phyloP scores from a whole-genome alignment of 1,284 basidiomycete species.

The Heterobasidion annosum region DNA sequence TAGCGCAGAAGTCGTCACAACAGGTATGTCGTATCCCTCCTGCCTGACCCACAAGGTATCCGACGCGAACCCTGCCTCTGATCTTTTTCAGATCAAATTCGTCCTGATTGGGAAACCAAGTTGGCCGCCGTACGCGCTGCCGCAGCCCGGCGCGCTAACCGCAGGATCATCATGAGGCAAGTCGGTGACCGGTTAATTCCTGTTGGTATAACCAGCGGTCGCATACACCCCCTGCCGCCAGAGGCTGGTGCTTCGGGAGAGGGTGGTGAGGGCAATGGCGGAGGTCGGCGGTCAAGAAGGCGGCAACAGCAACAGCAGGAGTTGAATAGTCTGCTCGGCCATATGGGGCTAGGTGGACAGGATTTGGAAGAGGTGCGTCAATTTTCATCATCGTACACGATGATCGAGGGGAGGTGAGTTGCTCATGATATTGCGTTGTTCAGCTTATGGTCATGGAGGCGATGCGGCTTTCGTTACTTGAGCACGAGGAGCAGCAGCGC shows the following conservation, averaged over 20 bases:
- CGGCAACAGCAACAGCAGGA: slow-evolving; percentile 47
- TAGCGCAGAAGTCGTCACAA: slow-evolving; percentile 84
- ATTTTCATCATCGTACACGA: background rate
- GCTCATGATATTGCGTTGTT: slow-evolving; percentile 4
- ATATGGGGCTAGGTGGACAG: slow-evolving; percentile 65
- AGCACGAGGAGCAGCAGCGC: slow-evolving; percentile 79
- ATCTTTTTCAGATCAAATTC: slow-evolving; percentile 66
- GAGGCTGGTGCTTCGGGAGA: slow-evolving; percentile 29
- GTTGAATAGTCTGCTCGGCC: slow-evolving; percentile 49
- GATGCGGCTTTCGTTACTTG: slow-evolving; percentile 90
- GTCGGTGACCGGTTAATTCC: slow-evolving; percentile 96
- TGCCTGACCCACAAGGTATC: slow-evolving; percentile 1
- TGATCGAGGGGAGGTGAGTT: slow-evolving; percentile 81
- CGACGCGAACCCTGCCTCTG: background rate
- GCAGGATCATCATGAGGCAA: slow-evolving; percentile 97
- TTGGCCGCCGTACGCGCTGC: slow-evolving; percentile 83
- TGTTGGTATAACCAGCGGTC: slow-evolving; percentile 85
- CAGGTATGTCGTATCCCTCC: slow-evolving; percentile 41
- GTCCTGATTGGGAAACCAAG: slow-evolving; percentile 93
- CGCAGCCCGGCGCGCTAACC: slow-evolving; percentile 83
- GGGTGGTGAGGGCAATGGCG: slow-evolving; percentile 24
- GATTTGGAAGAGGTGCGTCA: slow-evolving; percentile 81
- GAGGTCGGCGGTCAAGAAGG: slow-evolving; percentile 48
- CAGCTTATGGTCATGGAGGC: slow-evolving; percentile 99
- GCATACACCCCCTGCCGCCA: slow-evolving; percentile 58